phyloP scores from a whole-genome alignment of 371 early-diverging fungal genomes.

The Mucor sp. region DNA sequence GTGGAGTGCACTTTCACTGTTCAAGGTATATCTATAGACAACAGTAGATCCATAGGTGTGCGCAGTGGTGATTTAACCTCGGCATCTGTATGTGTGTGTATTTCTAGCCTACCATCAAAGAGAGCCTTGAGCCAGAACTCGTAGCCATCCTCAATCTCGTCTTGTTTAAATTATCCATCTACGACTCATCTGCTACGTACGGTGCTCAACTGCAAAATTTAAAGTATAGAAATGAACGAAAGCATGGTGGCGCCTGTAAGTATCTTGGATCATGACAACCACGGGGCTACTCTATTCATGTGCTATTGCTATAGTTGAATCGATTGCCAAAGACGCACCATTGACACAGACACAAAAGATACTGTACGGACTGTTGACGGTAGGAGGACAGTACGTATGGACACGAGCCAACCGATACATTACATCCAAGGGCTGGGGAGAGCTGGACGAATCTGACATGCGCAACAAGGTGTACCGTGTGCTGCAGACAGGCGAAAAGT shows the following conservation, averaged over 20 bases:
- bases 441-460: slow-evolving; percentile 61
- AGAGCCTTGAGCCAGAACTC: slow-evolving; percentile 65
- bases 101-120: slow-evolving; percentile 56
- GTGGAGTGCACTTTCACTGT: slow-evolving; percentile 61
- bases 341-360: slow-evolving; percentile 62
- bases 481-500: slow-evolving; percentile 66
- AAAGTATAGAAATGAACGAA: slow-evolving; percentile 73
- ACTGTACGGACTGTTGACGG: slow-evolving; percentile 57
- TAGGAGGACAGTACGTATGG: slow-evolving; percentile 81
- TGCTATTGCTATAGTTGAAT: slow-evolving; percentile 66
- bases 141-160: slow-evolving; percentile 55
- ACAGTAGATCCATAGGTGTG: neutral
- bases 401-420: slow-evolving; percentile 60
- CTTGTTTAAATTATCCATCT: slow-evolving; percentile 66
- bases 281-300: no score
- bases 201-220: slow-evolving; percentile 74
- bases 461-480: slow-evolving; percentile 66
- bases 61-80: no score
- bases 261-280: no score
- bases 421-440: slow-evolving; percentile 81
- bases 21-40: slow-evolving; percentile 48
- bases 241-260: slow-evolving; percentile 66
- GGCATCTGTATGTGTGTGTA: no score
- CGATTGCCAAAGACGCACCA: slow-evolving; percentile 62
- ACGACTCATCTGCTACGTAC: slow-evolving; percentile 65